These are phyloP conservation scores for Phytopythium chamaehyphon DNA, from an alignment of 352 stramenopile genomes.

Conservation along the genomic window DNA sequence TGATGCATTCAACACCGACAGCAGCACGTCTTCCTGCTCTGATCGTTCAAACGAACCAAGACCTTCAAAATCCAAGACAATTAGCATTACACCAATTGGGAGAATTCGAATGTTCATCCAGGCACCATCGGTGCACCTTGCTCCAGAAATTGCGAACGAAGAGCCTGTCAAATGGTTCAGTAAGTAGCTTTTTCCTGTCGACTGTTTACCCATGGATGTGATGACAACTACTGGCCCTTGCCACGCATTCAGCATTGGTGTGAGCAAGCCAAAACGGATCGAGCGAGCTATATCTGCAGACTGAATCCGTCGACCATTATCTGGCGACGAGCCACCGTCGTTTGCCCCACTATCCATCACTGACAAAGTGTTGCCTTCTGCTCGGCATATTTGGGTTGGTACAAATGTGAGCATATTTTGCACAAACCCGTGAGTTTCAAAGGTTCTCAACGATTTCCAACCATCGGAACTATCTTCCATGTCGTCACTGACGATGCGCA, in stretches of 20 bases:
- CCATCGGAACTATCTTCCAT: neutral
- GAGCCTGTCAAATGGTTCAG: slow-evolving; percentile 64
- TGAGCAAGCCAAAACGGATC: slow-evolving; percentile 31
- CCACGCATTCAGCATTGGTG: slow-evolving; percentile 27
- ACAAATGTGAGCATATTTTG: slow-evolving; percentile 51
- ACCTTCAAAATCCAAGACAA: slow-evolving; percentile 76
- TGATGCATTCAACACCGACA: slow-evolving; percentile 67
- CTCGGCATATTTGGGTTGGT: slow-evolving; percentile 66
- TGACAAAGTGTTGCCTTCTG: slow-evolving; percentile 47
- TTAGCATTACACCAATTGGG: slow-evolving; percentile 35
- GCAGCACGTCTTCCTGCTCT: slow-evolving; percentile 69
- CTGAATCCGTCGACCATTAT: slow-evolving; percentile 11
- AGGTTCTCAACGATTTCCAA: neutral
- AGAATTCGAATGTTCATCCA: slow-evolving; percentile 33
- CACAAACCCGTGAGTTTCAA: slow-evolving; percentile 8
- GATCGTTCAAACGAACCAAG: slow-evolving; percentile 66
- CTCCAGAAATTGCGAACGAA: slow-evolving; percentile 52
- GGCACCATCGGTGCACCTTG: slow-evolving; percentile 29
- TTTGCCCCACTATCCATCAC: slow-evolving; percentile 43
- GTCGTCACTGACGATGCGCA: neutral
- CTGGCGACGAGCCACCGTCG: too few species aligned
- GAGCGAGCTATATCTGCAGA: slow-evolving; percentile 37
- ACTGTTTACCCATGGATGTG: slow-evolving; percentile 52
- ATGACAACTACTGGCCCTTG: slow-evolving; percentile 17
- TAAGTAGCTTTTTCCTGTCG: slow-evolving; percentile 74